Evolutionary conservation across 768 basidiomycete genomes (phyloP).

Genomic region (Auriculariales sp.): DNA sequence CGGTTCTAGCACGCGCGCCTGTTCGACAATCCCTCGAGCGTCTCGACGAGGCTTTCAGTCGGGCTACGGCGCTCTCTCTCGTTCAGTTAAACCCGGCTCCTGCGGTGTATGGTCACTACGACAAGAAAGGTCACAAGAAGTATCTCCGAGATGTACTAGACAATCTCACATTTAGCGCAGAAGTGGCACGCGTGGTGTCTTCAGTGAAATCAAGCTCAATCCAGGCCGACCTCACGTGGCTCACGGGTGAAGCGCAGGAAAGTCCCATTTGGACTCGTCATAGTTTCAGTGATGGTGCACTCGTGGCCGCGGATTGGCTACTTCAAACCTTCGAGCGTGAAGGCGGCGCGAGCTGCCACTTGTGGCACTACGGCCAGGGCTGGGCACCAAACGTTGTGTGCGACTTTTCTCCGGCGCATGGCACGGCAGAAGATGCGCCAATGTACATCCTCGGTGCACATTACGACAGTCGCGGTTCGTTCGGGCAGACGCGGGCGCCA

Average conservation of each 20-base stretch:
- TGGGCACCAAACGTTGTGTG: conserved; percentile 74
- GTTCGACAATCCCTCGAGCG: too few relatives aligned
- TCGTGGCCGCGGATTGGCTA: conserved; percentile 58
- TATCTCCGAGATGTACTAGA: too few relatives aligned
- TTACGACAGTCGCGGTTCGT: conserved; percentile 85
- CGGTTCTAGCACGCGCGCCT: too few relatives aligned
- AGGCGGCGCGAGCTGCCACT: conserved; percentile 59
- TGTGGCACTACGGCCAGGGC: conserved; percentile 49
- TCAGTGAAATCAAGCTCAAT: too few relatives aligned
- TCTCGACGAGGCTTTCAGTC: too few relatives aligned
- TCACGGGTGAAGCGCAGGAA: conserved; percentile 66
- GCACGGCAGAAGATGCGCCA: conserved; percentile 37
- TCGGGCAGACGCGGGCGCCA: conserved; percentile 56
- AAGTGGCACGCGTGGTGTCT: too few relatives aligned
- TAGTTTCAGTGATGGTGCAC: conserved; percentile 57
- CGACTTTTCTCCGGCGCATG: too few relatives aligned
- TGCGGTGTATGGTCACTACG: too few relatives aligned
- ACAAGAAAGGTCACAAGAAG: too few relatives aligned
- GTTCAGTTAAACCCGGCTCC: too few relatives aligned
- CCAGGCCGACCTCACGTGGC: conserved; percentile 56
- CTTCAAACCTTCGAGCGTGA: conserved; percentile 56
- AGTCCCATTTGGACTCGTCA: conserved; percentile 71
- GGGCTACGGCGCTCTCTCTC: too few relatives aligned
- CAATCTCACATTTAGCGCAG: too few relatives aligned
- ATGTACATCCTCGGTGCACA: conserved; percentile 65